Percentiles rank a stretch among this genome's conserved stretches.
Evolutionary conservation across 345 rosid genomes (phyloP).

Genomic region (Ailanthus altissimus): DNA sequence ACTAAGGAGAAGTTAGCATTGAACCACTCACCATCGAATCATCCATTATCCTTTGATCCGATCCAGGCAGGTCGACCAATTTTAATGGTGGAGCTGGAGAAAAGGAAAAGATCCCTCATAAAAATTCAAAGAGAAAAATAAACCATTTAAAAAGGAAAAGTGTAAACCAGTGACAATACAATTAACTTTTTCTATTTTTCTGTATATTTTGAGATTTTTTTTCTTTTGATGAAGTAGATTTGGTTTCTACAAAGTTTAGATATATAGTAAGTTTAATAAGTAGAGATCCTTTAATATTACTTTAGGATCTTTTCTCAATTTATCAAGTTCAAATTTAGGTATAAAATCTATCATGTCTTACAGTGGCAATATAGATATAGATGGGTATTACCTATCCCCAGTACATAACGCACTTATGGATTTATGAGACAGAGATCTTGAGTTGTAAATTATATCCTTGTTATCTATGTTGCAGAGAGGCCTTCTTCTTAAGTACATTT

Average conservation of each 20-base stretch:
- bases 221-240: too few relatives aligned
- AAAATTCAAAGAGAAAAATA: neutral
- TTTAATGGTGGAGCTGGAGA: conserved; percentile 91
- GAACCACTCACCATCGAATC: conserved; percentile 71
- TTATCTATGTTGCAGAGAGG: neutral
- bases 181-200: neutral
- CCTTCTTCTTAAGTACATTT: neutral
- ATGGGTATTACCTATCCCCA: neutral
- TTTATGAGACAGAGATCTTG: neutral
- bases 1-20: conserved; percentile 10
- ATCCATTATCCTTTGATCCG: conserved; percentile 92
- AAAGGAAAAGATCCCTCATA: neutral
- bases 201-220: neutral
- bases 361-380: neutral
- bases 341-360: neutral
- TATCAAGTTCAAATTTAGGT: neutral
- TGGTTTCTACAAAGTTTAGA: neutral
- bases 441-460: neutral
- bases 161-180: neutral
- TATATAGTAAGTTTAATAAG: neutral
- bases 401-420: neutral
- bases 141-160: neutral
- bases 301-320: neutral
- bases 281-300: neutral
- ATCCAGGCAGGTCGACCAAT: conserved; percentile 93